Percentiles rank a stretch among this genome's conserved stretches.
Conservation (phyloP, 2,329 filamentous ascomycete species). For the Sclerotinia subarctica region DNA sequence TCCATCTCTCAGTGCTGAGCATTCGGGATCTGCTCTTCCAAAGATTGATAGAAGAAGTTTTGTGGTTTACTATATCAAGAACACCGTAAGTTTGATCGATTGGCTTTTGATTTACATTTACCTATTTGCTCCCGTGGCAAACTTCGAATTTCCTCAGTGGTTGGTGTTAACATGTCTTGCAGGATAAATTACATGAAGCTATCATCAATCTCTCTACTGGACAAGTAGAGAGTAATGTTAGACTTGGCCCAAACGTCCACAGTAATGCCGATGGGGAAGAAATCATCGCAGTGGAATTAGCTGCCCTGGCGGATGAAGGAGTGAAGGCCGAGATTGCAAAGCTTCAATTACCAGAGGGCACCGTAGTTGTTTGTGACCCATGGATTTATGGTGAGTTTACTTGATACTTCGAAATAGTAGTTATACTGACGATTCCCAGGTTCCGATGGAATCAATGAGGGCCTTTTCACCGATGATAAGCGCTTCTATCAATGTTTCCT, state of each 20-base stretch:
- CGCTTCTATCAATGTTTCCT: slow-evolving; percentile 62
- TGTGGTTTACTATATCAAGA: slow-evolving; percentile 56
- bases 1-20: slow-evolving; percentile 50
- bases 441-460: slow-evolving; percentile 50
- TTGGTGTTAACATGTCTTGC: neutral
- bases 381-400: slow-evolving; percentile 57
- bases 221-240: slow-evolving; percentile 54
- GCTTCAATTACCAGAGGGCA: slow-evolving; percentile 57
- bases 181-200: slow-evolving; percentile 63
- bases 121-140: neutral
- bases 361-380: slow-evolving; percentile 57
- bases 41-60: slow-evolving; percentile 51
- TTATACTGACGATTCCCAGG: slow-evolving; percentile 38
- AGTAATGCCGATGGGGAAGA: slow-evolving; percentile 59
- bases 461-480: slow-evolving; percentile 44
- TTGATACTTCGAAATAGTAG: neutral
- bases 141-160: neutral
- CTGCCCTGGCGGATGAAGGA: slow-evolving; percentile 51
- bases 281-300: slow-evolving; percentile 55
- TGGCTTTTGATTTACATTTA: neutral
- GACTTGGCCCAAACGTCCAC: slow-evolving; percentile 57
- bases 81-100: slow-evolving; percentile 48
- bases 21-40: slow-evolving; percentile 42
- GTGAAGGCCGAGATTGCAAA: slow-evolving; percentile 61
- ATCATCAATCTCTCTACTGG: slow-evolving; percentile 49